Base-by-base conservation (phyloP, 495 filamentous ascomycete species). In the Daldinia childiae region DNA sequence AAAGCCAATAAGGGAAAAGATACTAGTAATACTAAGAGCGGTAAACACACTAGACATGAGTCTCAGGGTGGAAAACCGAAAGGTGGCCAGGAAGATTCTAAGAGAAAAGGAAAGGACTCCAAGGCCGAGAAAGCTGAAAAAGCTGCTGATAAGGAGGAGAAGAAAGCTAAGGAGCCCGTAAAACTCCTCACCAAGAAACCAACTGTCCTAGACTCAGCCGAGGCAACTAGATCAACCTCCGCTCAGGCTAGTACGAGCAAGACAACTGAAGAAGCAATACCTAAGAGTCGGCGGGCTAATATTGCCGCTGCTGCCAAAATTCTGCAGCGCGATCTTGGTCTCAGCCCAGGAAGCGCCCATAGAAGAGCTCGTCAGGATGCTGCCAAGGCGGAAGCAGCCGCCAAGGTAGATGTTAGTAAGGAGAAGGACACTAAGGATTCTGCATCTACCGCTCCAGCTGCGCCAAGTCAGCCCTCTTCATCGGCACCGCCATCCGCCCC, bases 1-100 rank as follows among this genome's bases (percentile, higher is more conserved):
- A 97, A 95, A 82, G 93, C 93, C 12, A 91, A 87, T 77, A 96
- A 93, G 81, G 91, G 87, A 8, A 96, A 94, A 76, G 92, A 94
- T 55, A 79, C 77, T 17, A 79, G 85, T 4, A 74, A 74, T 54
- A 78, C 82, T 0, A 84, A 83, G 77, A 80, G 76, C 57, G 80
- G 82, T 19, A 87, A 87, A 60, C 84, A 86, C 55, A 66, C 77
- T 26, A 75, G 82, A 14, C 82, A 85, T 55, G 82, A 85, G 21
- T 81, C 81, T 4, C 77, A 83, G 60, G 76, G 67, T 17, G 71
- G 45, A 7, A 82, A 82, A 65, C 68, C 76, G 1, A 93, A 91
- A 72, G 87, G 89, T 6, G 69, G 79, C 29, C 79, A 86, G 15
- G 86, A 88, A 50, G 84, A 87, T 54, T 64, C 74, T 3, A 87